Evolutionary conservation across 2,329 filamentous ascomycete species (phyloP).

Genomic region (Fusarium begoniae): DNA sequence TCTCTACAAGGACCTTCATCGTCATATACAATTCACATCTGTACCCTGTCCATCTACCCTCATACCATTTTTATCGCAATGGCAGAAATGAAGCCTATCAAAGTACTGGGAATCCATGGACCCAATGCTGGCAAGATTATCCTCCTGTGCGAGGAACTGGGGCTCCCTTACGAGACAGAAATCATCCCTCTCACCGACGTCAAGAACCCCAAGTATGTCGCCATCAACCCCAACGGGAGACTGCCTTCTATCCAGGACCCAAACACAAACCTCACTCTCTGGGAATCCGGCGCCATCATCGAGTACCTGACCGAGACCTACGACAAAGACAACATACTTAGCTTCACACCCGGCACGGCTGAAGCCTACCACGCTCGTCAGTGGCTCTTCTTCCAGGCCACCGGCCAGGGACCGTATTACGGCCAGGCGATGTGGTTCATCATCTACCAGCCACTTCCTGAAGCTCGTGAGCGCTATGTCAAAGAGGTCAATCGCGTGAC

Average conservation of each 20-base stretch:
- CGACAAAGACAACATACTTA: neutral
- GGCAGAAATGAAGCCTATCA: neutral
- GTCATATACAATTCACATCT: accelerated
- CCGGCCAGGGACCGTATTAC: neutral
- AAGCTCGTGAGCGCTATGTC: neutral
- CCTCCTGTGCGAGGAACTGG: neutral
- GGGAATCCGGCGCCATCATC: neutral
- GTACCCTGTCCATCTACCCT: neutral
- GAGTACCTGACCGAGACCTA: neutral
- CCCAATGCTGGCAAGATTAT: neutral
- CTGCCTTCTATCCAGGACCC: neutral
- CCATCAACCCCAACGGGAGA: neutral
- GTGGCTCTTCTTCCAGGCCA: neutral
- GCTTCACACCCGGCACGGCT: neutral
- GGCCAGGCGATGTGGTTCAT: neutral
- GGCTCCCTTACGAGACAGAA: neutral
- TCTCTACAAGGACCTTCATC: accelerated
- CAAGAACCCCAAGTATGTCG: neutral
- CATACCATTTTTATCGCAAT: neutral
- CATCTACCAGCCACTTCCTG: neutral
- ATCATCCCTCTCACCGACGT: neutral
- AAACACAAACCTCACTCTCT: neutral
- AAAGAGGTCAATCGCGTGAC: neutral
- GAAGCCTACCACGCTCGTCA: neutral
- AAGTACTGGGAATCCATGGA: neutral